Evolutionary conservation across 2,329 filamentous ascomycete genomes (phyloP).

Genomic region (Colletotrichum lupini): DNA sequence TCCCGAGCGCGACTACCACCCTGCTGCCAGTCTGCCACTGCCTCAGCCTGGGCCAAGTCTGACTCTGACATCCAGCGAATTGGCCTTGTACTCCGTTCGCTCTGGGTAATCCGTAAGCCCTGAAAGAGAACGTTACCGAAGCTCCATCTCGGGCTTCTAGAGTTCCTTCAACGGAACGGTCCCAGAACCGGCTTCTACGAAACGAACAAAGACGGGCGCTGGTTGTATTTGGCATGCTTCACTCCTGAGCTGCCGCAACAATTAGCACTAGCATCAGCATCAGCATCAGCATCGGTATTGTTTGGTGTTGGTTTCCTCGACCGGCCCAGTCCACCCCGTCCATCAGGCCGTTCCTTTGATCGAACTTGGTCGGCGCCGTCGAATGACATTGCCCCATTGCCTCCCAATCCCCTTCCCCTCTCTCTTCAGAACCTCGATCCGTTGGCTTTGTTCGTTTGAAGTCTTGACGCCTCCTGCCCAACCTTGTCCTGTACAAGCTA

Average conservation of each 20-base stretch:
- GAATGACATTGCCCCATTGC: neutral
- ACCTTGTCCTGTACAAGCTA: neutral
- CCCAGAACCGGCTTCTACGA: neutral
- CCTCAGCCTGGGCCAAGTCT: neutral
- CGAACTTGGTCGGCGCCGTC: neutral
- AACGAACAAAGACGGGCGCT: neutral
- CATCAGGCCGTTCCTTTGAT: neutral
- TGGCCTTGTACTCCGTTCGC: neutral
- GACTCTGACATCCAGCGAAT: constrained; percentile 15
- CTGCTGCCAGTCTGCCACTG: neutral
- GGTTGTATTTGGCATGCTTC: neutral
- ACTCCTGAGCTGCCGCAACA: neutral
- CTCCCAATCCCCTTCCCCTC: neutral
- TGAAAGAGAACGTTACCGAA: constrained; percentile 13
- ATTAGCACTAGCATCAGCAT: neutral
- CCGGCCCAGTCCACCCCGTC: neutral
- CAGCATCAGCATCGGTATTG: neutral
- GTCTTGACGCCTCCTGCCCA: neutral
- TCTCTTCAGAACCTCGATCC: neutral
- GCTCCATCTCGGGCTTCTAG: constrained; percentile 4
- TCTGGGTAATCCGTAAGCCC: neutral
- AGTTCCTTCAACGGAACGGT: neutral
- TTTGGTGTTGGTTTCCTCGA: neutral
- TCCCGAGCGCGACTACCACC: constrained; percentile 21
- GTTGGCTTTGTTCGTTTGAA: neutral